A percentile compares a stretch with the other conserved stretches of the same genome.
Evolutionary conservation across 2,329 filamentous ascomycete species (phyloP).

Genomic region (Tricladium varicosporioides): DNA sequence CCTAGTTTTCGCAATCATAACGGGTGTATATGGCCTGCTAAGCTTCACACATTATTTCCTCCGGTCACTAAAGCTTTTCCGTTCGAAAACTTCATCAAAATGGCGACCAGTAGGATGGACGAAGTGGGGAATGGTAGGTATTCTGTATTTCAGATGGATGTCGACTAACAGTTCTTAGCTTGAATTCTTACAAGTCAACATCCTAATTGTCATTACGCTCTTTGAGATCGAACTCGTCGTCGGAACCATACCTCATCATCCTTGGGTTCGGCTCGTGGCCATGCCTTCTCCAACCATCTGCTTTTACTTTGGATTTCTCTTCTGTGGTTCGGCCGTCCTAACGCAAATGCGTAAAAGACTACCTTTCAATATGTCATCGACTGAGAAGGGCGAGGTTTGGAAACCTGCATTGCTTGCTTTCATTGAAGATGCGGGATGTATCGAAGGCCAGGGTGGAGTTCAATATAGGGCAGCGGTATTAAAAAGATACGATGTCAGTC

Average conservation of each 20-base stretch:
- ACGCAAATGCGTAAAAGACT: conserved; percentile 20
- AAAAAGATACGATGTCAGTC: conserved; percentile 28
- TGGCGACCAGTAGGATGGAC: conserved; percentile 30
- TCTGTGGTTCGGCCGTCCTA: conserved; percentile 20
- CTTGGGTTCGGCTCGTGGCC: conserved; percentile 26
- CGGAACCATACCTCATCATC: conserved; percentile 23
- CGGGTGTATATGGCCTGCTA: conserved; percentile 27
- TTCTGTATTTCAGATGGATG: background rate
- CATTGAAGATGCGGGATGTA: conserved; percentile 27
- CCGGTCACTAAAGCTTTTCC: conserved; percentile 26
- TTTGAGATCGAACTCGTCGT: conserved; percentile 28
- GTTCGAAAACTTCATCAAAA: conserved; percentile 15
- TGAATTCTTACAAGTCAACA: conserved; percentile 28
- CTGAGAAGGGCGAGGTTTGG: conserved; percentile 26
- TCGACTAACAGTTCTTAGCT: background rate
- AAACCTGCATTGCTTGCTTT: conserved; percentile 25
- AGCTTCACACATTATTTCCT: conserved; percentile 29
- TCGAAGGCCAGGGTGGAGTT: conserved; percentile 28
- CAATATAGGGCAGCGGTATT: conserved; percentile 24
- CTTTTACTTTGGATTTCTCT: conserved; percentile 27
- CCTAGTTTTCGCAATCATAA: conserved; percentile 29
- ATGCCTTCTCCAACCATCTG: conserved; percentile 30
- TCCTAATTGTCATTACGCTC: conserved; percentile 24
- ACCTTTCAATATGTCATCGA: conserved; percentile 31
- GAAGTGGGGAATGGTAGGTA: conserved; percentile 28